Evolutionary conservation across 2,329 filamentous ascomycete species (phyloP).

Genomic region (Ophiostoma perfectum): DNA sequence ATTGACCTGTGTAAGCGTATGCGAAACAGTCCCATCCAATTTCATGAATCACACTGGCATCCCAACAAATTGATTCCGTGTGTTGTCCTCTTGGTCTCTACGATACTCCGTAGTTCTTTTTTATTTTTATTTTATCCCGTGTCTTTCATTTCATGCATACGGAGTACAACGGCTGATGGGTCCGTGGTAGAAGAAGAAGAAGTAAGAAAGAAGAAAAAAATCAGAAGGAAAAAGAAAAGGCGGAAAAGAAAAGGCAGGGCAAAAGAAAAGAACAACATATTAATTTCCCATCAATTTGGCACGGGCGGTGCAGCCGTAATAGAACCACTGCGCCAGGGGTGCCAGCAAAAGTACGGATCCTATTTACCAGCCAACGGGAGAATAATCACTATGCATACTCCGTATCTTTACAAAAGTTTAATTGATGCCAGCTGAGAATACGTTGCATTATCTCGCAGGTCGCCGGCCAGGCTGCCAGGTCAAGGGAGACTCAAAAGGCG

Average conservation of each 20-base stretch:
- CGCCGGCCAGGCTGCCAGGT: background rate
- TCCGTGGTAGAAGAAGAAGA: background rate
- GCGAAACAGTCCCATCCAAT: background rate
- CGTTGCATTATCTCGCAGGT: background rate
- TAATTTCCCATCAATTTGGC: slow-evolving; percentile 6
- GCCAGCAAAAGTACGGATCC: too few relatives aligned
- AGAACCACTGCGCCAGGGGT: too few relatives aligned
- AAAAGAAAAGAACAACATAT: background rate
- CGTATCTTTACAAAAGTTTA: background rate
- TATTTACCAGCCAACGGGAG: background rate
- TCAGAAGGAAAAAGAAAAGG: background rate
- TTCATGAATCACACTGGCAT: background rate
- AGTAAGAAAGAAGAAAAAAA: background rate
- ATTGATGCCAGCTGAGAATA: slow-evolving; percentile 8
- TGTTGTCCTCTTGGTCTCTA: too few relatives aligned
- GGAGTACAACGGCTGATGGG: background rate
- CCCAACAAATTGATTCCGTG: background rate
- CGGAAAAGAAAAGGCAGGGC: background rate
- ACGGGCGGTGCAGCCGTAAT: background rate
- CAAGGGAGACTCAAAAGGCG: too few relatives aligned
- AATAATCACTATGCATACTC: background rate
- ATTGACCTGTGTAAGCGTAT: slow-evolving; percentile 1
- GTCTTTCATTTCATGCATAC: background rate
- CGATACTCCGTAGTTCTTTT: too few relatives aligned
- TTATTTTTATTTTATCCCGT: background rate